Evolutionary conservation across 768 basidiomycete genomes (phyloP).

Genomic region (Dacryopinax primogenitus): DNA sequence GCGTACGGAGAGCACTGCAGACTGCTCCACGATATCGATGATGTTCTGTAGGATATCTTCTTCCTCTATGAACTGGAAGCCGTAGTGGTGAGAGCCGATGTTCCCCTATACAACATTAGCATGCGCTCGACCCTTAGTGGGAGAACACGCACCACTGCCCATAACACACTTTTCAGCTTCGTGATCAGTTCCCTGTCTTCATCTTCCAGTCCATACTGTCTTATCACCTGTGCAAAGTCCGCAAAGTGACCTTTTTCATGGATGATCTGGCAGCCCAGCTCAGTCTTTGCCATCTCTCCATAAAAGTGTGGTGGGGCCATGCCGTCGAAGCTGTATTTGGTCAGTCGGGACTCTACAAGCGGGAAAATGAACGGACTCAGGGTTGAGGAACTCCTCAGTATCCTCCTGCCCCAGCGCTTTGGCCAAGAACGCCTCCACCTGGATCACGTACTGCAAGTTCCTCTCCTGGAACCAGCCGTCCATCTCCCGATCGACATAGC

Average conservation of each 20-base stretch:
- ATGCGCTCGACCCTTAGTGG: background rate
- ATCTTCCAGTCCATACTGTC: conserved; percentile 71
- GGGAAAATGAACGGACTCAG: conserved; percentile 8
- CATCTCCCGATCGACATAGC: conserved; percentile 90
- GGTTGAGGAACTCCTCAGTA: conserved; percentile 27
- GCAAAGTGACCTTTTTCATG: conserved; percentile 81
- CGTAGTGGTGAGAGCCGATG: conserved; percentile 78
- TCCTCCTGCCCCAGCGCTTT: conserved; percentile 51
- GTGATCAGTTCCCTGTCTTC: conserved; percentile 72
- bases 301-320: conserved; percentile 93
- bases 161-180: conserved; percentile 87
- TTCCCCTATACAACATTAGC: conserved; percentile 52
- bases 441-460: conserved; percentile 83
- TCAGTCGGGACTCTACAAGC: conserved; percentile 30
- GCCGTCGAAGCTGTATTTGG: conserved; percentile 44
- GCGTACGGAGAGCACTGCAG: conserved; percentile 77
- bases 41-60: conserved; percentile 87
- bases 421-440: conserved; percentile 83
- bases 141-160: conserved; percentile 77
- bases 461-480: conserved; percentile 97
- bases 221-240: conserved; percentile 83
- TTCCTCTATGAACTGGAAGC: conserved; percentile 88
- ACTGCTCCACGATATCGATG: conserved; percentile 81
- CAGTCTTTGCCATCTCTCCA: conserved; percentile 94
- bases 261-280: conserved; percentile 81